Conservation (phyloP, 495 filamentous ascomycete genomes). For the Talaromyces borbonicus region DNA sequence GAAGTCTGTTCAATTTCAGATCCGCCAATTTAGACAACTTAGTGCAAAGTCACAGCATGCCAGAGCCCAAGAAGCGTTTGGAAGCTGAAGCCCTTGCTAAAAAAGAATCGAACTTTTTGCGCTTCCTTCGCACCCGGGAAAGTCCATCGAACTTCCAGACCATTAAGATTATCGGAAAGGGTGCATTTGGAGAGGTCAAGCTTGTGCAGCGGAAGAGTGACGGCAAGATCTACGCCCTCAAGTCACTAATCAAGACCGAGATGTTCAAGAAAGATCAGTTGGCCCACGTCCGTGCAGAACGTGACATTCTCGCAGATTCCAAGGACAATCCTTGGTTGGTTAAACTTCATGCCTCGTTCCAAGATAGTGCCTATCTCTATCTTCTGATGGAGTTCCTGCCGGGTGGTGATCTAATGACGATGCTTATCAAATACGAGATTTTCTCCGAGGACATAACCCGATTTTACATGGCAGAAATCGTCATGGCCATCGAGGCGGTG, state of each 20-base stretch:
- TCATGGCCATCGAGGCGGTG: constrained; percentile 93
- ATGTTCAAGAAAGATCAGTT: constrained; percentile 99
- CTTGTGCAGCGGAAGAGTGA: constrained; percentile 94
- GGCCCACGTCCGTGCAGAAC: constrained; percentile 95
- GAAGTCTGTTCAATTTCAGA: constrained; percentile 34
- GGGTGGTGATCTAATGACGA: constrained; percentile 98
- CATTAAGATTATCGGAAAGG: constrained; percentile 96
- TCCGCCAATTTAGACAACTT: constrained; percentile 84
- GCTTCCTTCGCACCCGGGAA: constrained; percentile 88
- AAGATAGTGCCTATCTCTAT: constrained; percentile 90
- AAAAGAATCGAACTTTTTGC: constrained; percentile 83
- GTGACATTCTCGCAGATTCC: constrained; percentile 94
- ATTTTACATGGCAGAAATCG: constrained; percentile 98
- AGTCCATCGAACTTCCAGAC: constrained; percentile 87
- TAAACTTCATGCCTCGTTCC: constrained; percentile 95
- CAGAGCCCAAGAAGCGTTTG: constrained; percentile 63
- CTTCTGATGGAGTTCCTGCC: constrained; percentile 99
- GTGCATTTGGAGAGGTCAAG: constrained; percentile 96
- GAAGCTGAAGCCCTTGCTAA: constrained; percentile 68
- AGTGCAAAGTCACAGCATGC: constrained; percentile 60
- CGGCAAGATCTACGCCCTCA: constrained; percentile 95
- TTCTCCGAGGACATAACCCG: constrained; percentile 98
- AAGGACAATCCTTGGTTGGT: constrained; percentile 97
- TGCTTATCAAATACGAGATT: constrained; percentile 99
- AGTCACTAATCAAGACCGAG: constrained; percentile 94